Percentiles rank a stretch among this genome's conserved stretches.
Conservation (phyloP, 805 yeast genomes). For the Candida ficus region DNA sequence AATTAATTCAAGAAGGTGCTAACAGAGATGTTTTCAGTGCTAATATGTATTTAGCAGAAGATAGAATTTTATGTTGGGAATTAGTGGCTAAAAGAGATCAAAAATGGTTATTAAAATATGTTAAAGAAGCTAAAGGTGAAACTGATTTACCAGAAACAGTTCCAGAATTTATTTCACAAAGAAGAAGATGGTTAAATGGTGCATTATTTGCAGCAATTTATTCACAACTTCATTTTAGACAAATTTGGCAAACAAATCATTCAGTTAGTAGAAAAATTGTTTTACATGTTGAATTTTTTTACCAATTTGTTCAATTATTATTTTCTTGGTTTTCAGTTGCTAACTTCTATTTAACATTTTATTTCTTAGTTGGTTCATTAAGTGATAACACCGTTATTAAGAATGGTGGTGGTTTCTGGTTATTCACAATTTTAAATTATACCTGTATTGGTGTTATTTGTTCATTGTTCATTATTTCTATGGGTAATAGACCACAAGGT, state of each 20-base stretch:
- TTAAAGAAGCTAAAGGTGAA: conserved; percentile 89
- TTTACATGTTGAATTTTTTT: conserved; percentile 82
- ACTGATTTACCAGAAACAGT: conserved; percentile 95
- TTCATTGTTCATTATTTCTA: conserved; percentile 85
- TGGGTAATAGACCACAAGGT: conserved; percentile 98
- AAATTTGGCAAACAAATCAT: conserved; percentile 88
- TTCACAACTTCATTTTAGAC: conserved; percentile 78
- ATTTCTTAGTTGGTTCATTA: conserved; percentile 87
- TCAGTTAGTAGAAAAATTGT: conserved; percentile 72
- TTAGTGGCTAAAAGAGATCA: conserved; percentile 79
- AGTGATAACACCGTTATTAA: conserved; percentile 45
- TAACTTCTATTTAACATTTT: conserved; percentile 88
- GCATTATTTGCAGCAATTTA: conserved; percentile 95
- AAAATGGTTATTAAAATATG: conserved; percentile 88
- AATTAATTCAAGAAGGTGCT: conserved; percentile 43
- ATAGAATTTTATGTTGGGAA: conserved; percentile 95
- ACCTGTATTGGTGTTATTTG: conserved; percentile 76
- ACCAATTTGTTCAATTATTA: conserved; percentile 72
- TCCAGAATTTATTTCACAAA: conserved; percentile 91
- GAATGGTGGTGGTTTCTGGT: conserved; percentile 71
- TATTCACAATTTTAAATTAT: conserved; percentile 84
- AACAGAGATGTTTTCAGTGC: conserved; percentile 85
- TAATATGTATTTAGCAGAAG: conserved; percentile 96
- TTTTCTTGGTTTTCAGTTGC: conserved; percentile 92
- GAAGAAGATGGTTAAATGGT: conserved; percentile 98